Base-by-base conservation (phyloP, 2,329 filamentous ascomycete genomes). In the Talaromyces amestolkiae region DNA sequence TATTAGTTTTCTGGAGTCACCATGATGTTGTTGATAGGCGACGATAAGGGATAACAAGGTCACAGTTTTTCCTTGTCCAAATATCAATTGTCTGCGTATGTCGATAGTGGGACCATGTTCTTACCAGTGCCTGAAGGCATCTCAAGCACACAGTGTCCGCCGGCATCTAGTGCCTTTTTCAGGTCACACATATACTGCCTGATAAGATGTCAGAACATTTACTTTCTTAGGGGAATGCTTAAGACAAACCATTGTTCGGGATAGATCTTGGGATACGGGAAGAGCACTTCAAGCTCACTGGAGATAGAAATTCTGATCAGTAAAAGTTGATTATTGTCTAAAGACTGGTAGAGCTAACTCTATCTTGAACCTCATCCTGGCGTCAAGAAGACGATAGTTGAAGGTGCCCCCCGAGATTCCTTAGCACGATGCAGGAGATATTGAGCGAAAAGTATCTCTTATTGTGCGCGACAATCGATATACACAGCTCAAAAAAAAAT, bases 111-210 rank as follows among this genome's bases (percentile, higher is more conserved):
- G 8, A 10, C 13, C 35, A 49, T 37, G 5, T 27, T 11, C 60
- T 33, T 60, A 68, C 95, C 95, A 27, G 95, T 99, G 51, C 95
- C 95, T 66, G 95, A 99, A 78, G 95, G 95, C 95, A 99, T 99
- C 81, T 99, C 95, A 72, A 99, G 82, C 24, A 99, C 94, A 77
- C 93, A 97, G 80, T 99, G 93, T 67, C 95, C 96, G 61, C 92
- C 92, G 22, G 90, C 91, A 84, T 99, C 95, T 73, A 99, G 89
- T 22, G 95, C 98, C 78, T 83, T 86, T 78, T 93, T 93, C 78
- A 93, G 86, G 82, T 92, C 91, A 76, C 89, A 91, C 91, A 93
- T 93, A 81, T 93, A 86, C 27, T 66, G 54, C 65, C 65, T 66
- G 45, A 27, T 43, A 22, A 58, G 8, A 35, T 24, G 64, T 66